Evolutionary conservation across 2,329 filamentous ascomycete species (phyloP).

Genomic region (Diaporthe citri): DNA sequence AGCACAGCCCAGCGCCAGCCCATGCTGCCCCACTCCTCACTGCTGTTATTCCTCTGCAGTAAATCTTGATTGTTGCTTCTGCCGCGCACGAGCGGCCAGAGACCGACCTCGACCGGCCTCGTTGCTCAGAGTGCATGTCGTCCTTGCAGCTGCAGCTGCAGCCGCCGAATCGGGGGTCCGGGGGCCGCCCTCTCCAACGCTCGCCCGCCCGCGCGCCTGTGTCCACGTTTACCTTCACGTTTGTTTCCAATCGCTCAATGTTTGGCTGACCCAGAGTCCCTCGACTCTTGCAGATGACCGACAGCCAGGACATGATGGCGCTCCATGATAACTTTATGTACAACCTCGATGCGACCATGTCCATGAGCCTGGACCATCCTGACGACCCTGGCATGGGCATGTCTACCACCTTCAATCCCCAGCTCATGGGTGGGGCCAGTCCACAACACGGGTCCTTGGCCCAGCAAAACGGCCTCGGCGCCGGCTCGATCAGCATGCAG

Average conservation of each 20-base stretch:
- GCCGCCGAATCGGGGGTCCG: background rate
- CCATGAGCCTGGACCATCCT: constrained; percentile 58
- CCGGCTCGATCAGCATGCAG: constrained; percentile 38
- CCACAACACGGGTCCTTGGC: constrained; percentile 39
- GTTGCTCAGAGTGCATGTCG: background rate
- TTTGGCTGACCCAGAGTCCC: constrained; percentile 30
- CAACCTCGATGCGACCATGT: constrained; percentile 51
- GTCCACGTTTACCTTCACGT: background rate
- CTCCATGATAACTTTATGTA: constrained; percentile 59
- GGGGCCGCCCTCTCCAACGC: constrained; percentile 16
- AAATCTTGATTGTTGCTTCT: background rate
- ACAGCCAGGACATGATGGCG: constrained; percentile 57
- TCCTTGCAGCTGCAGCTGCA: constrained; percentile 11
- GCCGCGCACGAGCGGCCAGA: constrained; percentile 1
- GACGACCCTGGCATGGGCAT: constrained; percentile 46
- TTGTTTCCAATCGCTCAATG: background rate
- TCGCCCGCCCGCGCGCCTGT: background rate
- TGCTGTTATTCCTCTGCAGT: background rate
- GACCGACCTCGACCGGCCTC: background rate
- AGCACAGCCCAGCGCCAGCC: background rate
- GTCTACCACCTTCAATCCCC: constrained; percentile 47
- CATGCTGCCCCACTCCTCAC: constrained; percentile 3
- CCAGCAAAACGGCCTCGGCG: constrained; percentile 35
- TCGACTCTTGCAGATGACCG: constrained; percentile 43
- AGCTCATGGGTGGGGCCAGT: constrained; percentile 38